These are phyloP conservation scores for Hypholoma sublateritium DNA, from an alignment of 768 basidiomycete species.

Conservation along the genomic window DNA sequence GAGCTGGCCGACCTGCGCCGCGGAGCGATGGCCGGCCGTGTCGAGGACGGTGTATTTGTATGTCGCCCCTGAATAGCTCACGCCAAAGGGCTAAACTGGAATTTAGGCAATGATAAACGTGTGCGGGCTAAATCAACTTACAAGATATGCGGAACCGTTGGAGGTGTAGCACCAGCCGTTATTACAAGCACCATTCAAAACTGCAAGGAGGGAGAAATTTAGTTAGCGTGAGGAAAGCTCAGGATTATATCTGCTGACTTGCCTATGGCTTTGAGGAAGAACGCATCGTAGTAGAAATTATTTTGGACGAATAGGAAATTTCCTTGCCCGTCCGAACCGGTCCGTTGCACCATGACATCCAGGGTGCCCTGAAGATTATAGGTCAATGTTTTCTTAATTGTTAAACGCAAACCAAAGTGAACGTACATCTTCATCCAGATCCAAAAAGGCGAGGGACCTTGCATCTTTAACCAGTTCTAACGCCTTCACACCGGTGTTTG, in stretches of 20 bases:
- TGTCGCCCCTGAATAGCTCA: slow-evolving; percentile 91
- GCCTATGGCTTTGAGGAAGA: slow-evolving; percentile 98
- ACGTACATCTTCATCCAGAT: slow-evolving; percentile 94
- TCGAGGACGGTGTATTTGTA: slow-evolving; percentile 98
- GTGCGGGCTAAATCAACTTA: slow-evolving; percentile 32
- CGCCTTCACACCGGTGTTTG: slow-evolving; percentile 53
- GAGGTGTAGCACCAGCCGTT: slow-evolving; percentile 72
- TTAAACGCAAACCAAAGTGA: background rate
- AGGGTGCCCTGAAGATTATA: slow-evolving; percentile 62
- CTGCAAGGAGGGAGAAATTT: slow-evolving; percentile 37
- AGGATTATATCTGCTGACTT: slow-evolving; percentile 15
- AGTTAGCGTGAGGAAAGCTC: no score
- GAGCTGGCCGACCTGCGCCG: slow-evolving; percentile 91
- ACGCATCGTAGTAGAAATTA: slow-evolving; percentile 97
- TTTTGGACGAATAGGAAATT: slow-evolving; percentile 86
- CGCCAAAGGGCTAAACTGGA: slow-evolving; percentile 76
- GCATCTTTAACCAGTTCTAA: slow-evolving; percentile 77
- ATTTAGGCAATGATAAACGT: background rate
- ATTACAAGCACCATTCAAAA: slow-evolving; percentile 90
- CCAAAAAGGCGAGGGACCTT: slow-evolving; percentile 74
- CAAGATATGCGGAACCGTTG: slow-evolving; percentile 72
- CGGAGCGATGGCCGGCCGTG: slow-evolving; percentile 82
- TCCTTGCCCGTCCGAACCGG: slow-evolving; percentile 62
- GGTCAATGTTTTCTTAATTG: background rate
- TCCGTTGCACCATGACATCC: slow-evolving; percentile 90